Evolutionary conservation across 2,329 filamentous ascomycete genomes (phyloP), one percentile per base, ranked within the genome.

Genomic region (Fusarium proliferatum): DNA sequence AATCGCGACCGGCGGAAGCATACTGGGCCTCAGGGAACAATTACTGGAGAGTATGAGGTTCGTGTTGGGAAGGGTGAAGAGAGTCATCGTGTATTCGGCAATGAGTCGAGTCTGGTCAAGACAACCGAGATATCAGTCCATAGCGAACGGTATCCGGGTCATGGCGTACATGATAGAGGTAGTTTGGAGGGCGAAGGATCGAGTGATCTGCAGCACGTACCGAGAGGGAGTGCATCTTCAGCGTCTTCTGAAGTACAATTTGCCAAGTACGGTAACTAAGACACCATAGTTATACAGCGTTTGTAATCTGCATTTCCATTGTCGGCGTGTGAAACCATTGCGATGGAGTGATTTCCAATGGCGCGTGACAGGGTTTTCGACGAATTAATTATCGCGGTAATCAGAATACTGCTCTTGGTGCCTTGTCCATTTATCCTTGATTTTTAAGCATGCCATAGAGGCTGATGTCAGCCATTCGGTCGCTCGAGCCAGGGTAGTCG

Each of bases 161-260:
- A 64, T 21, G 64, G 39, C 13, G 63, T 52, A 3, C 45, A 51
- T 1, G 61, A 49, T 0, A 67, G 61, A 17, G 60, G 55, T 3
- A 73, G 72, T 21, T 13, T 69, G 3, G 69, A 64, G 1, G 69
- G 64, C 9, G 21, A 28, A 6, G 42, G 48, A 26, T 45, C 57
- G 28, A 36, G 17, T 68, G 71, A 56, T 21, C 19, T 33, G 11
- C 52, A 38, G 21, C 57, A 61, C 9, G 69, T 73, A 6, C 56
- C 48, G 26, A 60, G 64, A 8, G 74, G 74, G 2, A 66, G 65
- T 26, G 74, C 72, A 34, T 76, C 74, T 0, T 75, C 74, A 11
- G 72, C 57, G 15, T 76, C 74, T 19, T 76, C 74, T 3, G 74
- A 76, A 23, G 49, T 76, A 3, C 74, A 76, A 19, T 76, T 76